Conservation (phyloP, 1,139 yeast genomes). For the Suhomyces choctaworum region DNA sequence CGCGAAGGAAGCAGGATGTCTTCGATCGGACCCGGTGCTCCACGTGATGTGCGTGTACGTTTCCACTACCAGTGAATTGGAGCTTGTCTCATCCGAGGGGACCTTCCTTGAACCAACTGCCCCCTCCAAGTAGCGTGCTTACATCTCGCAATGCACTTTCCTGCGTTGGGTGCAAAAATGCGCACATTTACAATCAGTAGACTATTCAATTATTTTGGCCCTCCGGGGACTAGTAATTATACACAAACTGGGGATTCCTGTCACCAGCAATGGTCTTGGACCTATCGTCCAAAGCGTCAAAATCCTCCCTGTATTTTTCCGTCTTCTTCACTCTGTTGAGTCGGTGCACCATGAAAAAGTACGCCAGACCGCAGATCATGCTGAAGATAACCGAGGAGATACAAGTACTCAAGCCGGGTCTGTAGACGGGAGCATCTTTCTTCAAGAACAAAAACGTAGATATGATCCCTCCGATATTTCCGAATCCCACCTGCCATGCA, state of each 20-base stretch:
- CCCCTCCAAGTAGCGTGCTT: no score
- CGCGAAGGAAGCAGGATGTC: no score
- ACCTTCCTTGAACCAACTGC: no score
- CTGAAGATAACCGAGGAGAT: slow-evolving; percentile 57
- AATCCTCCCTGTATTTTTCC: slow-evolving; percentile 39
- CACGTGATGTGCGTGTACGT: no score
- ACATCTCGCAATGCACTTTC: no score
- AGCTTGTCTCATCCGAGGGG: no score
- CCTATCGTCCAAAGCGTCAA: slow-evolving; percentile 47
- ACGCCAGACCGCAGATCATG: slow-evolving; percentile 43
- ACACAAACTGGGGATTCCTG: slow-evolving; percentile 57
- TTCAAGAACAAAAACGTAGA: slow-evolving; percentile 62
- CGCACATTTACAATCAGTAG: neutral
- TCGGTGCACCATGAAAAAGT: slow-evolving; percentile 40
- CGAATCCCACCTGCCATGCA: slow-evolving; percentile 78
- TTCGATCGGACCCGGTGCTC: no score
- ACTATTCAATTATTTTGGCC: neutral
- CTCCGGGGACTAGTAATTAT: slow-evolving; percentile 36
- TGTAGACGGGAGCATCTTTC: slow-evolving; percentile 59
- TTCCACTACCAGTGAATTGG: no score
- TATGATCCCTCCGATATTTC: slow-evolving; percentile 81
- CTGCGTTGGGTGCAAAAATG: no score
- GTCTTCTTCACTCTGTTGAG: slow-evolving; percentile 46
- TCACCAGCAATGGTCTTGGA: slow-evolving; percentile 61
- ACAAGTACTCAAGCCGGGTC: slow-evolving; percentile 55